Conservation (phyloP, 1,284 basidiomycete genomes). For the Trichosporon sp. region DNA sequence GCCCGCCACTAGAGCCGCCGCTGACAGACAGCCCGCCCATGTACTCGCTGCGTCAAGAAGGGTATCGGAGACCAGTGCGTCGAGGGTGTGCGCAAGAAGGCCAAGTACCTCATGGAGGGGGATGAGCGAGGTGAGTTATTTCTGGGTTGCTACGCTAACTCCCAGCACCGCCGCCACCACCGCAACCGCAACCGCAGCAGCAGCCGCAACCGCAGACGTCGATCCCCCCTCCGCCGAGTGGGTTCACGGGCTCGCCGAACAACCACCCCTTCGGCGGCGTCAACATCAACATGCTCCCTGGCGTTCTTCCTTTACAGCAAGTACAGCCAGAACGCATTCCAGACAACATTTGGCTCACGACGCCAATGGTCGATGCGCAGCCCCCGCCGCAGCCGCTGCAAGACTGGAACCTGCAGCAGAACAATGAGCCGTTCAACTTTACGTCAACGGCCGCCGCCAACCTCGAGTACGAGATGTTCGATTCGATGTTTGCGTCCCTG, state of each 20-base stretch:
- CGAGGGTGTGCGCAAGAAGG: slow-evolving; percentile 95
- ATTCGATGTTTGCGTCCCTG: slow-evolving; percentile 49
- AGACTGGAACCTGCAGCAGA: slow-evolving; percentile 29
- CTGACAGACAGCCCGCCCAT: slow-evolving; percentile 74
- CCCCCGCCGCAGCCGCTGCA: slow-evolving; percentile 18
- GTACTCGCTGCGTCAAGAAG: slow-evolving; percentile 91
- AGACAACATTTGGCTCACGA: slow-evolving; percentile 38
- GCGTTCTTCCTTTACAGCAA: slow-evolving; percentile 20
- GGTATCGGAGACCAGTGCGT: slow-evolving; percentile 85
- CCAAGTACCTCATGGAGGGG: slow-evolving; percentile 92
- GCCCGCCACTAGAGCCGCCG: not conserved
- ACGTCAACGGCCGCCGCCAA: slow-evolving; percentile 36
- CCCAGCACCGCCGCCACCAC: slow-evolving; percentile 16
- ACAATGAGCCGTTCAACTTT: slow-evolving; percentile 33
- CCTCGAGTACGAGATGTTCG: slow-evolving; percentile 51
- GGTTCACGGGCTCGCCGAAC: slow-evolving; percentile 28
- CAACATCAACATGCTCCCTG: slow-evolving; percentile 25
- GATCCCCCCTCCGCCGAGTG: slow-evolving; percentile 16
- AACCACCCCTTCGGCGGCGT: slow-evolving; percentile 21
- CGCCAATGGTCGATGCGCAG: slow-evolving; percentile 32
- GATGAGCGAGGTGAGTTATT: slow-evolving; percentile 77
- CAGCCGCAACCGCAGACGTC: slow-evolving; percentile 8
- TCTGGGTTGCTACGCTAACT: not conserved
- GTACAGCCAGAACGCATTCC: slow-evolving; percentile 29
- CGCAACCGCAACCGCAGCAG: slow-evolving; percentile 17